Evolutionary conservation across 106 monocot species (phyloP).

Genomic region (Apostasia ramifera): DNA sequence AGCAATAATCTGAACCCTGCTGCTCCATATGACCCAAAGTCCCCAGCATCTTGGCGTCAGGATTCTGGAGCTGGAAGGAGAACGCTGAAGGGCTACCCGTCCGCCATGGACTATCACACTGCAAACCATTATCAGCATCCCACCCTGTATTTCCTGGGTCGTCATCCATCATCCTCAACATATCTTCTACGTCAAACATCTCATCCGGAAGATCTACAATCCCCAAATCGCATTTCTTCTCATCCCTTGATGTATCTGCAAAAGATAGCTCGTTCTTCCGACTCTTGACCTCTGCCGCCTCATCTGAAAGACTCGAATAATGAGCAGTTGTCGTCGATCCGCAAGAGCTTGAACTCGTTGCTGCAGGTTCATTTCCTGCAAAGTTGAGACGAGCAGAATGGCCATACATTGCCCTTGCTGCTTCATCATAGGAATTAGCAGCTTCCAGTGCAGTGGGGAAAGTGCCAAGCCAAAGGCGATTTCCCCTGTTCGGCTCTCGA

Average conservation of each 20-base stretch:
- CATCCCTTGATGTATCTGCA: neutral
- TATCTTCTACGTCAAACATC: constrained; percentile 33
- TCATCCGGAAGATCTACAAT: constrained; percentile 16
- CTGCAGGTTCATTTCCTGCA: neutral
- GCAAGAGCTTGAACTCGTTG: neutral
- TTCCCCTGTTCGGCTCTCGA: constrained; percentile 62
- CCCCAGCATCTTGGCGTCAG: constrained; percentile 15
- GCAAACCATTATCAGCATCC: neutral
- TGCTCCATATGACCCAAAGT: constrained; percentile 10
- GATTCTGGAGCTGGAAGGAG: constrained; percentile 26
- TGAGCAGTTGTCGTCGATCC: constrained; percentile 1
- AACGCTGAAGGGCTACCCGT: neutral
- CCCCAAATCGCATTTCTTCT: neutral
- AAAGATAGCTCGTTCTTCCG: neutral
- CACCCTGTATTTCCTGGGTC: neutral
- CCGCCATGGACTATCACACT: neutral
- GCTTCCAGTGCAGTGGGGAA: constrained; percentile 59
- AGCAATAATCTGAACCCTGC: neutral
- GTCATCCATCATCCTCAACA: constrained; percentile 30
- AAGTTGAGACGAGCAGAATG: constrained; percentile 57
- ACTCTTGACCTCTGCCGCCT: neutral
- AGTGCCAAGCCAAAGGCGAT: constrained; percentile 77
- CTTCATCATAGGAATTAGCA: constrained; percentile 71
- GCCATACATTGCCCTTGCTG: constrained; percentile 75
- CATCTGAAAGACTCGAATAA: constrained; percentile 8